Evolutionary conservation across 148 eudicot genomes (phyloP).

Genomic region (Chenopodium suecicum): DNA sequence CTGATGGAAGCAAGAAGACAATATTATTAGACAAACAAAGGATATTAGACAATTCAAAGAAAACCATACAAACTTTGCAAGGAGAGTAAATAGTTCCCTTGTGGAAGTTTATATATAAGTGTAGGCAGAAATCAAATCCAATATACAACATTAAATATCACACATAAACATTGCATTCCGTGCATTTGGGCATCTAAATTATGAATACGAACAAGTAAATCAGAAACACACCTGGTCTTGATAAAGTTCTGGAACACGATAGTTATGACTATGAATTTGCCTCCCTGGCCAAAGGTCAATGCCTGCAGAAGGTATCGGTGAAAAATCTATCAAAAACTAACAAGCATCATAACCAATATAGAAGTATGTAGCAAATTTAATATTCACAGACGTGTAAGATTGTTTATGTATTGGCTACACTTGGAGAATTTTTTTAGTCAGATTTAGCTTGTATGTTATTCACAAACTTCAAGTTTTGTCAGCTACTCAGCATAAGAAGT

Average conservation of each 20-base stretch:
- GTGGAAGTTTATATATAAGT: too few relatives aligned
- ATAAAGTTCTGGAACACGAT: slow-evolving; percentile 73
- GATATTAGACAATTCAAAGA: not conserved
- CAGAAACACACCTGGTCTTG: slow-evolving; percentile 51
- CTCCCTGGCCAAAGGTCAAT: slow-evolving; percentile 80
- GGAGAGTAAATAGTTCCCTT: too few relatives aligned
- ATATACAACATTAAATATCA: too few relatives aligned
- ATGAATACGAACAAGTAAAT: not conserved
- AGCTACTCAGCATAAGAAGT: not conserved
- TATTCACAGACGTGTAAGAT: not conserved
- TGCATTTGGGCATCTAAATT: not conserved
- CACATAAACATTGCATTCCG: not conserved
- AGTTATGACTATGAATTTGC: slow-evolving; percentile 88
- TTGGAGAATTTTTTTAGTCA: too few relatives aligned
- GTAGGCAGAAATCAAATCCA: too few relatives aligned
- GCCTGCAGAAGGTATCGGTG: slow-evolving; percentile 32
- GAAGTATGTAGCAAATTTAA: not conserved
- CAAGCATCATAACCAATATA: not conserved
- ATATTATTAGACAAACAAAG: not conserved
- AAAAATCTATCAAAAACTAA: not conserved
- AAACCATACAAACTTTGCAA: not conserved
- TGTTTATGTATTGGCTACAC: not conserved
- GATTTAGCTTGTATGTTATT: not conserved
- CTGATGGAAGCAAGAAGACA: slow-evolving; percentile 31
- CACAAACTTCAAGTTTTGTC: not conserved